Evolutionary conservation across 2,329 filamentous ascomycete species (phyloP), one percentile per base, ranked within the genome.

Genomic region (Sporothrix euskadiensis): DNA sequence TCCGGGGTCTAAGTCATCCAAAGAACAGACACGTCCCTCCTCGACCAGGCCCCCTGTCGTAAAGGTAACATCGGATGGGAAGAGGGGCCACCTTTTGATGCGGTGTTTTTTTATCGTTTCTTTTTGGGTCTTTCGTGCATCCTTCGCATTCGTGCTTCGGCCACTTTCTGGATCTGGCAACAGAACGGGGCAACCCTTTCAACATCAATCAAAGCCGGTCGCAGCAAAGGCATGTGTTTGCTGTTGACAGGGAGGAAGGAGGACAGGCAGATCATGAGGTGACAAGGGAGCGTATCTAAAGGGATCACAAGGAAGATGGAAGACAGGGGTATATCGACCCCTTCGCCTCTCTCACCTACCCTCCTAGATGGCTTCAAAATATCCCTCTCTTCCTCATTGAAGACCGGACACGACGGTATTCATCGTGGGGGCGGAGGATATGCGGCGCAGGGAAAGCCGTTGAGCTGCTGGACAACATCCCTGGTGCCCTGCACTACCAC

Each of bases 51-150:
- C 52, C 52, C 52, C 66, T 56, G 49, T 69, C 66, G 22, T 14
- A n/a, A 70, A 35, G 68, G 68, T 70, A 44, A 59, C 68, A 70
- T 70, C 68, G 65, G 49, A n/a, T 10, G 61, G 22, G 22, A 19
- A 41, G 22, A 41, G 39, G 61, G 39, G 61, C n/a, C 10, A 1
- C 39, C 52, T 26, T 26, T 57, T n/a, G 30, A 16, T 70, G 68
- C 49, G 68, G 49, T 57, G 49, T 70, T 70, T 69, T 69, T 32
- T 44, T 14, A 10, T 12, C 3, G 12, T 2, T 65, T 5, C n/a
- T 57, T 14, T 41, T 66, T 3, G 49, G n/a, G 12, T 56, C 32
- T 39, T 56, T 56, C 32, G 66, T 56, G 61, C 52, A 57, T 70
- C 22, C 35, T 30, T 30, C 14, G 19, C 35, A 32, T 32, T 4